phyloP scores from a whole-genome alignment of 2,329 filamentous ascomycete genomes.

The Penicillium verrucosum region DNA sequence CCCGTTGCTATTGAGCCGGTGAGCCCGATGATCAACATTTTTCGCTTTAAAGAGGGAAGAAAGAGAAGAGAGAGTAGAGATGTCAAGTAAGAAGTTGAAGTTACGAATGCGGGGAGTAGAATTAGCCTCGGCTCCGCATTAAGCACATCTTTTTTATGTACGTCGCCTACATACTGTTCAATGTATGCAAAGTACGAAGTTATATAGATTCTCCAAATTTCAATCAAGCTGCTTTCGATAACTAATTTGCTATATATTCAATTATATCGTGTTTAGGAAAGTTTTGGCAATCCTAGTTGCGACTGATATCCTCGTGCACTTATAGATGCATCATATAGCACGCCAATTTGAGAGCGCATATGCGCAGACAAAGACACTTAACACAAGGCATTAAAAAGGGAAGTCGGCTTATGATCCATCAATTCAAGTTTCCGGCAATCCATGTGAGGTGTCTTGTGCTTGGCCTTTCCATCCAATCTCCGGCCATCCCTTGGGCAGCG shows the following conservation, averaged over 20 bases:
- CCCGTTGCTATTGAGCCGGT: constrained; percentile 97
- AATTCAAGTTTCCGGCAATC: constrained; percentile 30
- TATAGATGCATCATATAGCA: not conserved
- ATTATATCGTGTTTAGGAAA: not conserved
- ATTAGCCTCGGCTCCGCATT: constrained; percentile 23
- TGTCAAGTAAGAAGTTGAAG: not conserved
- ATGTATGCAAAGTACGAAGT: not conserved
- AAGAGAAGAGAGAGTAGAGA: not conserved
- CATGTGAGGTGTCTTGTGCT: constrained; percentile 32
- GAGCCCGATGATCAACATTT: constrained; percentile 84
- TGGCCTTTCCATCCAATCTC: constrained; percentile 51
- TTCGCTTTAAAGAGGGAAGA: not conserved
- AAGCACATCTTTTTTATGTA: not conserved
- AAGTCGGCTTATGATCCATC: not conserved
- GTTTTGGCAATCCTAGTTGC: not conserved
- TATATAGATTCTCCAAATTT: not conserved
- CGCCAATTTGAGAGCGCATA: not conserved
- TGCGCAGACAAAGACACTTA: not conserved
- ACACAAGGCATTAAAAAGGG: not conserved
- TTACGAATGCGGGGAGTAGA: constrained; percentile 23
- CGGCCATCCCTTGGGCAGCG: constrained; percentile 62
- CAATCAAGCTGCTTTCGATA: not conserved
- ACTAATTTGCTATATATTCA: not conserved
- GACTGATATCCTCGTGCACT: not conserved
- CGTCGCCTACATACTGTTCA: not conserved